Conservation (phyloP, 129 eudicot species). For the Chrysanthemum seticuspe region DNA sequence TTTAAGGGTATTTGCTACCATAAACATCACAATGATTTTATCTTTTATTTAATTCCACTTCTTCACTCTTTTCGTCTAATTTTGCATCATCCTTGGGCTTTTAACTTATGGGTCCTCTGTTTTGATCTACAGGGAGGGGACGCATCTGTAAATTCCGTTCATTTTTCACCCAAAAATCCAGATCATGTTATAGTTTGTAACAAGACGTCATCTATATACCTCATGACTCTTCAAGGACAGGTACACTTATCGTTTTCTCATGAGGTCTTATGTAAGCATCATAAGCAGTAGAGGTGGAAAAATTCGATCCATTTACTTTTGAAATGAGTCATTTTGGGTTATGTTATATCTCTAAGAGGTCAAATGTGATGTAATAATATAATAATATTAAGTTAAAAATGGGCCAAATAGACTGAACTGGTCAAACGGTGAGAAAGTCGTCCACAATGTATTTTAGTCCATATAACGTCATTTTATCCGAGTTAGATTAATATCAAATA, state of each 20-base stretch:
- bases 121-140: constrained; percentile 76
- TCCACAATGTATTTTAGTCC: too few relatives aligned
- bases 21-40: not conserved
- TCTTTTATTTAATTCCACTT: not conserved
- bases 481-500: too few relatives aligned
- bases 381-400: too few relatives aligned
- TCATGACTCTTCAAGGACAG: constrained; percentile 99
- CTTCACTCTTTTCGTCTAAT: not conserved
- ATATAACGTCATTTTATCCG: too few relatives aligned
- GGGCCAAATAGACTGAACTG: too few relatives aligned
- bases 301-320: too few relatives aligned
- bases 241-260: constrained; percentile 29
- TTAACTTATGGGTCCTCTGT: not conserved
- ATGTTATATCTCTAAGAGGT: too few relatives aligned
- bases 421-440: too few relatives aligned
- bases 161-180: constrained; percentile 84
- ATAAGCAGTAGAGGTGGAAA: too few relatives aligned
- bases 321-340: too few relatives aligned
- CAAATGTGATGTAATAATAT: too few relatives aligned
- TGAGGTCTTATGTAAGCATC: not conserved
- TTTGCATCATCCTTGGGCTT: not conserved
- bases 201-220: constrained; percentile 87
- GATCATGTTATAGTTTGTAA: constrained; percentile 97
- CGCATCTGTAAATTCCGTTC: constrained; percentile 91
- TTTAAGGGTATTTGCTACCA: constrained; percentile 51